Percentiles rank a stretch among this genome's conserved stretches.
Conservation (phyloP, 306 rosid genomes). For the Vigna radiata region DNA sequence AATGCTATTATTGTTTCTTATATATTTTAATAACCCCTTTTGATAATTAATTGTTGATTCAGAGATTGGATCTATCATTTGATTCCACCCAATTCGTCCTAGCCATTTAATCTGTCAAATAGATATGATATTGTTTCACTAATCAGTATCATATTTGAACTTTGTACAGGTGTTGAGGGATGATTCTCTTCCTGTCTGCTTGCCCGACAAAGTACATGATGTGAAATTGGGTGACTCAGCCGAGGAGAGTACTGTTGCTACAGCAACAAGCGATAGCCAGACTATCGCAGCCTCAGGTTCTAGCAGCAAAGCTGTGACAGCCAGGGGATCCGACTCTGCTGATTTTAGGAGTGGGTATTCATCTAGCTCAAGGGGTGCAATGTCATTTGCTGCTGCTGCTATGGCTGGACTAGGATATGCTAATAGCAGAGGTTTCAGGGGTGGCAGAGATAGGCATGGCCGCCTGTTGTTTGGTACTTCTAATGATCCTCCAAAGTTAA, state of each 20-base stretch:
- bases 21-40: not conserved
- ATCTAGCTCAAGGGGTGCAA: conserved; percentile 75
- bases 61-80: not conserved
- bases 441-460: conserved; percentile 85
- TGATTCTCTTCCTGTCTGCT: conserved; percentile 83
- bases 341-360: conserved; percentile 76
- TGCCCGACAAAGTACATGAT: conserved; percentile 89
- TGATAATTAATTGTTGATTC: not conserved
- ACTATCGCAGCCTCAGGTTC: conserved; percentile 81
- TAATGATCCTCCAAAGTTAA: conserved; percentile 72
- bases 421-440: conserved; percentile 76
- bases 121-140: not conserved
- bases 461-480: conserved; percentile 67
- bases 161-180: conserved; percentile 74
- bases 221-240: conserved; percentile 83
- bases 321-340: conserved; percentile 65
- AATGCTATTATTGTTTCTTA: not conserved
- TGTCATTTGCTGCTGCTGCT: conserved; percentile 98
- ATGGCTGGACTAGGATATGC: conserved; percentile 93
- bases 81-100: not conserved
- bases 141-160: not conserved
- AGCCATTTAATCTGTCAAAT: not conserved
- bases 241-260: conserved; percentile 71
- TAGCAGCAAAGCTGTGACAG: conserved; percentile 74
- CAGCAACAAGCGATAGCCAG: conserved; percentile 69